Conservation (phyloP, 1,284 basidiomycete genomes). For the Porodaedalea pini region DNA sequence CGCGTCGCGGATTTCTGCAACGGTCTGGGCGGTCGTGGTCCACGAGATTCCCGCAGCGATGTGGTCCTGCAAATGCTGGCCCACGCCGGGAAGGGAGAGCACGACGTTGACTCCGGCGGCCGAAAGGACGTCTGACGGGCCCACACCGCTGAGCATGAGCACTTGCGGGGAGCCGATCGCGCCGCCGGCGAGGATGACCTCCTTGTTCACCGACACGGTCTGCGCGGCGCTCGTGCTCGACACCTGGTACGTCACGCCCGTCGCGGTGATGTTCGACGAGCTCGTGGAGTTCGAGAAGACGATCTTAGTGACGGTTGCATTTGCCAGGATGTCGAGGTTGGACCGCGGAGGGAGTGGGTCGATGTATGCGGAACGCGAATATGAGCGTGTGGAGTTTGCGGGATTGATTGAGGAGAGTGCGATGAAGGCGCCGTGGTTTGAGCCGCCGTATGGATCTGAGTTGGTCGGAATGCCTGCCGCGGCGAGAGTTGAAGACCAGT, state of each 20-base stretch:
- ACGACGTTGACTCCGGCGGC: constrained; percentile 45
- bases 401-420: constrained; percentile 65
- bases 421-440: constrained; percentile 51
- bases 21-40: constrained; percentile 45
- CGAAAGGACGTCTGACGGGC: constrained; percentile 53
- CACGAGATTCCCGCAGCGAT: constrained; percentile 49
- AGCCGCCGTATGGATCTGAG: constrained; percentile 46
- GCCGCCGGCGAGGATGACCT: constrained; percentile 38
- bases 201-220: constrained; percentile 39
- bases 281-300: constrained; percentile 45
- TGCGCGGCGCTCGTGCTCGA: constrained; percentile 32
- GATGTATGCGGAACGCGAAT: constrained; percentile 67
- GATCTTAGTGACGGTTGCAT: constrained; percentile 56
- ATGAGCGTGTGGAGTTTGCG: constrained; percentile 62
- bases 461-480: constrained; percentile 41
- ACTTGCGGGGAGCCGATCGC: constrained; percentile 63
- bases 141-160: constrained; percentile 70
- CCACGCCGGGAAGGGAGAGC: constrained; percentile 66
- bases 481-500: constrained; percentile 50
- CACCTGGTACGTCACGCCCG: constrained; percentile 53
- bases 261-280: constrained; percentile 44
- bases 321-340: constrained; percentile 63
- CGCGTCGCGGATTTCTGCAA: constrained; percentile 37
- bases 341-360: constrained; percentile 53
- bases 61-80: constrained; percentile 75